Base-by-base conservation (phyloP, 345 rosid genomes). In the Bruguiera parviflora region DNA sequence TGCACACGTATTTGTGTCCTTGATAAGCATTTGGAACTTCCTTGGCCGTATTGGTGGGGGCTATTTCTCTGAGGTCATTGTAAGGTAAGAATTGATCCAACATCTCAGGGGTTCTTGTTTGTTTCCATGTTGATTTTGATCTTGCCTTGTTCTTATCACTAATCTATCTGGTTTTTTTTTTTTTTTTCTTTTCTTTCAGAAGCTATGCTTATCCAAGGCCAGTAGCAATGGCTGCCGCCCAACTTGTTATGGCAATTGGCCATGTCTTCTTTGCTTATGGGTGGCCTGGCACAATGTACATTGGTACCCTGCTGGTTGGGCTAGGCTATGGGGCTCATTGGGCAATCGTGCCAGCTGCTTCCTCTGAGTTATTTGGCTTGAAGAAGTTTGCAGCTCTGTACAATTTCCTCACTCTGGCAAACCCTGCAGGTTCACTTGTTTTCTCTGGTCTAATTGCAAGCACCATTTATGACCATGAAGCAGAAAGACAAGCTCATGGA, bases 21-120 rank as follows among this genome's bases (percentile, higher is more conserved):
- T 96, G 96, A 89, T 96, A 79, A 96, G 96, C 78, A 88, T 96
- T 68, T 92, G 98, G 98, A 92, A 92, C 81, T 95, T 95, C 74
- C 96, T 95, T 65, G 98, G 99, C 56, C 94, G 98, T 4, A 71
- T 95, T 49, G 96, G 96, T 1, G 98, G 99, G 3, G 99, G 99
- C 68, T 95, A 87, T 80, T 90, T 92, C 78, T 95, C 99, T 15
- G 98, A 95, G 87, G 75, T 88, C 56, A 77, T 95, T 58, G 97
- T 87, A 71, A 90, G 89, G 99, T 95, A 80, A 74, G 57, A 47
- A 70, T 65, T 32, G 21, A 64, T 62, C 67, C 58, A 22, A 62
- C 59, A 10, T 61, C 9, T 66, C n/a, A 16, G 35, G 1, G 56
- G n/a, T 66, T 25, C 43, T 66, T 15, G 52, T 43, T 32, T 22